Conservation (phyloP, 2,329 filamentous ascomycete genomes). For the Epichloe typhina region DNA sequence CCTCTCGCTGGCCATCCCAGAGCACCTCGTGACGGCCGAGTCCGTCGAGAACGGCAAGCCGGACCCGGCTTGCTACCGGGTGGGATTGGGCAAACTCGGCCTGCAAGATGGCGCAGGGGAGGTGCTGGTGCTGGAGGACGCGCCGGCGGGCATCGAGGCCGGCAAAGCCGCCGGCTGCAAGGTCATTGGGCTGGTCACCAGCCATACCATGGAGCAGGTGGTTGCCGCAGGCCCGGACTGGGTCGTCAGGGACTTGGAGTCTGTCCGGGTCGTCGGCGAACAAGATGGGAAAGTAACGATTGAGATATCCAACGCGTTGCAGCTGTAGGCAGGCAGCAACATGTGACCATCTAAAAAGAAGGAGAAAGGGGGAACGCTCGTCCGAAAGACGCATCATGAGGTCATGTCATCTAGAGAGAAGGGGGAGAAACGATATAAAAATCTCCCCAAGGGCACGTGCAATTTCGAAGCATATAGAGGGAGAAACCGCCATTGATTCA, state of each 20-base stretch:
- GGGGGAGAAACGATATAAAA: too few species aligned
- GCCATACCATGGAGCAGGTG: slow-evolving; percentile 62
- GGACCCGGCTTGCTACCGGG: slow-evolving; percentile 58
- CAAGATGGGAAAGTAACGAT: slow-evolving; percentile 49
- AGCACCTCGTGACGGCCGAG: slow-evolving; percentile 60
- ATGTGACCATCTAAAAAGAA: too few species aligned
- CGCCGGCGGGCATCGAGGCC: slow-evolving; percentile 69
- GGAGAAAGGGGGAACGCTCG: too few species aligned
- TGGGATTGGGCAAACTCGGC: slow-evolving; percentile 51
- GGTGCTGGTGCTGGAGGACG: slow-evolving; percentile 76
- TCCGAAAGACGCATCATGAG: neutral
- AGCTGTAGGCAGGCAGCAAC: slow-evolving; percentile 8
- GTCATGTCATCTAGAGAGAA: too few species aligned
- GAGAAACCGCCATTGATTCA: too few species aligned
- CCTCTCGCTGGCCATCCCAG: slow-evolving; percentile 50
- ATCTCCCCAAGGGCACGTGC: too few species aligned
- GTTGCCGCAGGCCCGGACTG: slow-evolving; percentile 70
- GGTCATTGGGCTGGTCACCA: slow-evolving; percentile 75
- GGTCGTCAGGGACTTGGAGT: slow-evolving; percentile 68
- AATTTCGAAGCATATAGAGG: too few species aligned
- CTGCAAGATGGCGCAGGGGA: slow-evolving; percentile 32
- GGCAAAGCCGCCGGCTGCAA: slow-evolving; percentile 78
- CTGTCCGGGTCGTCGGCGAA: slow-evolving; percentile 49
- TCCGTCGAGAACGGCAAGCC: slow-evolving; percentile 66
- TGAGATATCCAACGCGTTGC: slow-evolving; percentile 51